phyloP scores from a whole-genome alignment of 2,329 filamentous ascomycete genomes.

The Purpureocillium takamizusanense region DNA sequence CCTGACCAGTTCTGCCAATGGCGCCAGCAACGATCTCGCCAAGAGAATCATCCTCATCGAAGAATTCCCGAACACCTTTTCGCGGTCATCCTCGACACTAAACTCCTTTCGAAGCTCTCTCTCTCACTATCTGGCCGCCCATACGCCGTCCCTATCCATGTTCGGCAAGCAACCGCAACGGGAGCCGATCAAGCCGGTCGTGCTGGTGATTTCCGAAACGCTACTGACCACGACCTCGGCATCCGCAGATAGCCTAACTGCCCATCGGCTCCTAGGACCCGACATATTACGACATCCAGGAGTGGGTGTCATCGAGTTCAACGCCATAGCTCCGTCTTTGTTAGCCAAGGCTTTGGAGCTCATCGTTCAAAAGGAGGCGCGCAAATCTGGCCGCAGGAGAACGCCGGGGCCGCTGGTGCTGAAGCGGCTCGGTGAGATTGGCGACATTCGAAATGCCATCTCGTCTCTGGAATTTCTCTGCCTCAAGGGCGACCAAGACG shows the following conservation, averaged over 20 bases:
- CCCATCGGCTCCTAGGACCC: conserved; percentile 78
- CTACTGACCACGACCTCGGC: conserved; percentile 77
- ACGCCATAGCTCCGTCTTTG: conserved; percentile 78
- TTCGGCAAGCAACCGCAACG: conserved; percentile 31
- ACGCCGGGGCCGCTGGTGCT: conserved; percentile 74
- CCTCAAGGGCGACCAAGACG: conserved; percentile 65
- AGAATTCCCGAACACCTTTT: conserved; percentile 73
- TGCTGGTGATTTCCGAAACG: conserved; percentile 89
- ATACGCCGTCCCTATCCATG: conserved; percentile 45
- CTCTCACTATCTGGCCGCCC: conserved; percentile 62
- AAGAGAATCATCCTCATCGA: conserved; percentile 63
- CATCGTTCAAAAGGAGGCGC: conserved; percentile 76
- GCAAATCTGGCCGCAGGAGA: conserved; percentile 63
- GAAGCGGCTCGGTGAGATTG: conserved; percentile 72
- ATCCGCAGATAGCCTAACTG: conserved; percentile 84
- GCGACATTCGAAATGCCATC: conserved; percentile 87
- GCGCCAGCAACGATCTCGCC: conserved; percentile 9
- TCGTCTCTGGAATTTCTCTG: conserved; percentile 90
- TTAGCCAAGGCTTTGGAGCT: conserved; percentile 76
- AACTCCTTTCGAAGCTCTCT: conserved; percentile 68
- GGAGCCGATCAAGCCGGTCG: conserved; percentile 57
- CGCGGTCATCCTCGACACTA: conserved; percentile 53
- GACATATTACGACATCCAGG: conserved; percentile 77
- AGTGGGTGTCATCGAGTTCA: conserved; percentile 80
- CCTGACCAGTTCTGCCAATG: conserved; percentile 12